A percentile compares a stretch with the other conserved stretches of the same genome.
Evolutionary conservation across 345 rosid species (phyloP).

Genomic region (Xanthoceras sorbifolium): DNA sequence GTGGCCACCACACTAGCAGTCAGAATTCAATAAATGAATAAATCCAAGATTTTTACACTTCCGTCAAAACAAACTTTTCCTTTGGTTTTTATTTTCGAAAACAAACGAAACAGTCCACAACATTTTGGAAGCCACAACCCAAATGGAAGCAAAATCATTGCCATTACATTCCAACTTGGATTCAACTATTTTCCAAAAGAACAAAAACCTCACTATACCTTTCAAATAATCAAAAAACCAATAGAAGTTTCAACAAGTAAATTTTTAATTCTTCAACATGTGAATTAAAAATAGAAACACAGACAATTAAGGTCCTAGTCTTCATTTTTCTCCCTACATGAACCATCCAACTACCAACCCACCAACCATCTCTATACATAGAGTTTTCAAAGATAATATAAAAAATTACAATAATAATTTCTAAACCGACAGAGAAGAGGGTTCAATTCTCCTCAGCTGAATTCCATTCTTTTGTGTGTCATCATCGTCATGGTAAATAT

Average conservation of each 20-base stretch:
- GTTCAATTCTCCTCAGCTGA: slow-evolving; percentile 43
- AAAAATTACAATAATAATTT: background rate
- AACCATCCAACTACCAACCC: background rate
- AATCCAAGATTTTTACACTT: background rate
- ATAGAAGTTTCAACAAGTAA: too few species aligned
- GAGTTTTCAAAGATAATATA: background rate
- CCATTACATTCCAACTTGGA: background rate
- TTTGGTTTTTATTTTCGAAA: background rate
- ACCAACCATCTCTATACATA: background rate
- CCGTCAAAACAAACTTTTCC: too few species aligned
- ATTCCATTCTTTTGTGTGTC: slow-evolving; percentile 37
- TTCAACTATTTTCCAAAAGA: background rate
- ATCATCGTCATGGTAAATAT: slow-evolving; percentile 68
- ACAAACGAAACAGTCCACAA: background rate
- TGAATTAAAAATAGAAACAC: background rate
- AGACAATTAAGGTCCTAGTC: slow-evolving; percentile 16
- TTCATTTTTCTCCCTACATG: slow-evolving; percentile 14
- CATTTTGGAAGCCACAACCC: background rate
- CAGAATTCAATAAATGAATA: slow-evolving; percentile 9
- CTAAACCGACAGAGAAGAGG: slow-evolving; percentile 24
- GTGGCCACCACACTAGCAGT: background rate
- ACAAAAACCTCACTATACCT: background rate
- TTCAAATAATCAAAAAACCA: background rate
- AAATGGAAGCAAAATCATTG: background rate
- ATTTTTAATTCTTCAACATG: background rate